These are phyloP conservation scores for Thozetella sp. DNA, from an alignment of 495 filamentous ascomycete genomes.

Conservation along the genomic window DNA sequence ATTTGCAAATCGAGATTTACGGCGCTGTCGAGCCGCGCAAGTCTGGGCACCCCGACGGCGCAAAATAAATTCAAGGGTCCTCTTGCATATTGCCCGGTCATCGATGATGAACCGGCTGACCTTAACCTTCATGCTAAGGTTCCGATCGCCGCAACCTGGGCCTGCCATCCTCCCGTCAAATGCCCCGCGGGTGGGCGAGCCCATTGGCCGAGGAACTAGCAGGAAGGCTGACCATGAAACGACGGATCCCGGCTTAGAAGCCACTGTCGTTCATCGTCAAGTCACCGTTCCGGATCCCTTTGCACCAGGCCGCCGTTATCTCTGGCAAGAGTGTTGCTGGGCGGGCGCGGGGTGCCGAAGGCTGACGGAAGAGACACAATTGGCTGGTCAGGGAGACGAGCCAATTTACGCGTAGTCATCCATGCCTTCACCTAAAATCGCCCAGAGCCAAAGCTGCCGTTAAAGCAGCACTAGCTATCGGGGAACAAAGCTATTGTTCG, in stretches of 20 bases:
- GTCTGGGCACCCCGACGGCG: too few species aligned
- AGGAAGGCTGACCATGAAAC: conserved; percentile 18
- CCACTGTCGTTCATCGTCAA: conserved; percentile 11
- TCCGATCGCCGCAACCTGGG: background rate
- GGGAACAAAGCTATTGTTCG: background rate
- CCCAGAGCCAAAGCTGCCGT: too few species aligned
- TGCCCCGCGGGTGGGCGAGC: background rate
- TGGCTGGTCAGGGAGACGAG: background rate
- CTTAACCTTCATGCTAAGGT: conserved; percentile 15
- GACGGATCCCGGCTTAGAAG: conserved; percentile 10
- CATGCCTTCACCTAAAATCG: background rate
- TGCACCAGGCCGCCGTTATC: background rate
- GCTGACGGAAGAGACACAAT: background rate
- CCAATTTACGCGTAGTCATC: background rate
- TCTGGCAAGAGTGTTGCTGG: background rate
- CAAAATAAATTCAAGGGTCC: background rate
- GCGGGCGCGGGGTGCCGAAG: background rate
- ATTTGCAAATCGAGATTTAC: too few species aligned
- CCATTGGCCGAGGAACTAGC: background rate
- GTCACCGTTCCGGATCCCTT: background rate
- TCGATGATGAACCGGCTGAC: background rate
- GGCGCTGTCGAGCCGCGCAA: too few species aligned
- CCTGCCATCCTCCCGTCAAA: background rate
- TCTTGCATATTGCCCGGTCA: background rate
- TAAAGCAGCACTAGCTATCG: background rate